phyloP scores from a whole-genome alignment of 495 filamentous ascomycete species.

The Talaromyces borbonicus region DNA sequence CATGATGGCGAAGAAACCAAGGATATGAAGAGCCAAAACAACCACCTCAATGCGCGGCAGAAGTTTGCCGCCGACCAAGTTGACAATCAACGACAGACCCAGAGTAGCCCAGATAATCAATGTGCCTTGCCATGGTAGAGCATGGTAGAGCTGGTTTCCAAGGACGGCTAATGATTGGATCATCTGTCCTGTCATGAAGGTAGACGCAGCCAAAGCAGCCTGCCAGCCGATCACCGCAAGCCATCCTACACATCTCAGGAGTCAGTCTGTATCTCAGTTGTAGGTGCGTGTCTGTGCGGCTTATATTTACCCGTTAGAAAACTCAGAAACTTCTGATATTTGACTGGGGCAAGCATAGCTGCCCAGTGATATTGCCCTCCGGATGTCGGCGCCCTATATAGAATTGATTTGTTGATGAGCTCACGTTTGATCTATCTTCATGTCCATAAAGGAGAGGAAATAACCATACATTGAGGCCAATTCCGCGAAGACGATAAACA shows the following conservation, averaged over 20 bases:
- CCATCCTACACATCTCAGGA: constrained; percentile 14
- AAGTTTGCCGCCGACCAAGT: constrained; percentile 40
- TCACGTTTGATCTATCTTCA: constrained; percentile 9
- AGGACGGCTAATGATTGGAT: constrained; percentile 52
- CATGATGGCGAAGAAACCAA: constrained; percentile 52
- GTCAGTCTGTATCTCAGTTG: constrained; percentile 9
- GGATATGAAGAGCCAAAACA: constrained; percentile 49
- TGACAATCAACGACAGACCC: constrained; percentile 42
- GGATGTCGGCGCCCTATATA: constrained; percentile 14
- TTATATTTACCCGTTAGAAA: constrained; percentile 26
- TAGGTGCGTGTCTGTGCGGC: constrained; percentile 6
- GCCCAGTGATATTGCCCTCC: constrained; percentile 40
- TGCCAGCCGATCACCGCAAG: constrained; percentile 49
- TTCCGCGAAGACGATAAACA: constrained; percentile 23
- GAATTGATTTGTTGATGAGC: constrained; percentile 1
- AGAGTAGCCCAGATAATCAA: constrained; percentile 45
- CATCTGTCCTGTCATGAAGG: constrained; percentile 46
- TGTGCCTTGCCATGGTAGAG: constrained; percentile 50
- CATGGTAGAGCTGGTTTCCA: constrained; percentile 33
- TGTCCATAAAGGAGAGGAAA: constrained; percentile 6
- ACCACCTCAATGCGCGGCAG: constrained; percentile 50
- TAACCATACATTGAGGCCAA: constrained; percentile 9
- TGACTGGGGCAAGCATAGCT: constrained; percentile 28
- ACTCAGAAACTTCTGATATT: constrained; percentile 28
- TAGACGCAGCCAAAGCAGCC: constrained; percentile 40